Base-by-base conservation (phyloP, 2,329 filamentous ascomycete species). In the Ceratocystis eucalypticola region DNA sequence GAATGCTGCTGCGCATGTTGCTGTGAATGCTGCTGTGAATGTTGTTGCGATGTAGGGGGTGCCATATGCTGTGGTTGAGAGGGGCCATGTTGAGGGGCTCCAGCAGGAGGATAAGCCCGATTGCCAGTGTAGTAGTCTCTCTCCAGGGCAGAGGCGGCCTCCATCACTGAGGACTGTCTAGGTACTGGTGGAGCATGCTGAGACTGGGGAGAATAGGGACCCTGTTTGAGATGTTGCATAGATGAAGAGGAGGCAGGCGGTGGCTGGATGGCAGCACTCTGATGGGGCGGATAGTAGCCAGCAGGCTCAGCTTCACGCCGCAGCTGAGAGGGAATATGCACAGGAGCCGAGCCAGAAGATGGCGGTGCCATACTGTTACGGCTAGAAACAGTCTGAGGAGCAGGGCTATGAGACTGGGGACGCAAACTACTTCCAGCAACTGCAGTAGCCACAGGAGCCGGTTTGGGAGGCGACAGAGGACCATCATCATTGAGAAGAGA, bases 401-500 rank as follows among this genome's bases (percentile, higher is more conserved):
- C 66, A 37, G 66, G 66, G n/a, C 71, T 67, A 68, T 78, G 79
- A 5, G 80, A 80, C 2, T 80, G 81, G 33, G 81, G 81, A 2
- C 81, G 72, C 50, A 74, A 69, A 10, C 75, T 72, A 17, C 71
- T 71, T 64, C 71, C 71, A 10, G 77, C 75, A 10, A 77, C 75
- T 8, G 84, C 76, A 65, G 84, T 81, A 50, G 81, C 77, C 73
- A 84, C 83, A 0, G 76, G 75, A 22, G 64, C 61, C 20, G 69
- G 53, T 63, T 77, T 75, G 1, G 77, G 74, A n/a, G 78, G 78
- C 5, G 79, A 75, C 5, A 78, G 75, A 2, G 75, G 76, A 6
- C 80, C 78, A 65, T 86, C 84, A 69, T 86, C 82, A 70, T 85
- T 85, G 2, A 87, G 76, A 68, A 87, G 73, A 0, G 83, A 82